Base-by-base conservation (phyloP, 192 early-diverging fungal genomes). In the Paraglomus occultum region DNA sequence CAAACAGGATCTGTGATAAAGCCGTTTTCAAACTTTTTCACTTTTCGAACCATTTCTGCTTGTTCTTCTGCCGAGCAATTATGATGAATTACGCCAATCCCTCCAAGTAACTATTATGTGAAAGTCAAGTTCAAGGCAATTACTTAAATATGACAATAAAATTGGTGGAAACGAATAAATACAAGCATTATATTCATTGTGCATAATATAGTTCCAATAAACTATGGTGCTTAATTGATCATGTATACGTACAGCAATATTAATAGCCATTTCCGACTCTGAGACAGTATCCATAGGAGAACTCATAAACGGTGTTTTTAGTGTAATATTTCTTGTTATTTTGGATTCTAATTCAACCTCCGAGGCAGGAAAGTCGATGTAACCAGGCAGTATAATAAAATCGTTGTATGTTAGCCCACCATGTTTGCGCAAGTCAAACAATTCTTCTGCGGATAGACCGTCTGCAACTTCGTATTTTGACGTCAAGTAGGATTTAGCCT, bases 271-370 rank as follows among this genome's bases (percentile, higher is more conserved):
- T n/a, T 94, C 89, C 14, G 91, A 83, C 83, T 99, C 95, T 40
- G 97, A 97, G 20, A 99, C 97, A 43, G 97, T 99, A 79, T 99
- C 97, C 97, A 99, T 99, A 63, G 95, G 97, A 65, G 89, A 91
- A 18, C 94, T 95, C 73, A 96, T 73, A 77, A 99, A 91, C 6
- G 97, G 97, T 11, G 94, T 93, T 79, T 92, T 94, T 82, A 99
- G 85, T 57, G 85, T 81, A 72, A 93, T 94, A 68, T 94, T 88
- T 80, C 89, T 92, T 18, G 95, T 97, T 71, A 99, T 89, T 74
- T 85, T 84, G 73, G 90, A 90, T 72, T 93, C 92, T 57, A 95
- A 86, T 58, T 81, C 80, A 44, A 93, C 91, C 8, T 80, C 79
- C 72, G 87, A 82, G 15, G 94, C 94, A 51, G 91, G 85, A 76